Conservation (phyloP, 2,329 filamentous ascomycete species). For the Penicillium sp. region DNA sequence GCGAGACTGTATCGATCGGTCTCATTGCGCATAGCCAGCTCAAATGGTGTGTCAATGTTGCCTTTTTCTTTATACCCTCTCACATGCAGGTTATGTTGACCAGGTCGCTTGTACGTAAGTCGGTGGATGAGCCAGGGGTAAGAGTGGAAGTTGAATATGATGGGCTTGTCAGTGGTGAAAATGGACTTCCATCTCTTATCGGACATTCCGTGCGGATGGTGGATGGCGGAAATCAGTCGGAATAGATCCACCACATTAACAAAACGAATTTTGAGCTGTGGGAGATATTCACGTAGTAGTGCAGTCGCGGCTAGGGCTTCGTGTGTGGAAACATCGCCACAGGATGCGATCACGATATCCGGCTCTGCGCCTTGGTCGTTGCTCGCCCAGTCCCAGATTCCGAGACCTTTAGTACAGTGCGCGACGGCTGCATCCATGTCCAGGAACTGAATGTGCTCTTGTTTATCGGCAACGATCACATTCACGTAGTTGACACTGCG, state of each 20-base stretch:
- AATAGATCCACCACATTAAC: conserved; percentile 80
- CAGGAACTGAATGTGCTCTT: conserved; percentile 74
- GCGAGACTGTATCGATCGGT: conserved; percentile 75
- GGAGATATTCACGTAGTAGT: conserved; percentile 68
- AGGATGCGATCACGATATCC: conserved; percentile 72
- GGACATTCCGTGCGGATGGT: conserved; percentile 71
- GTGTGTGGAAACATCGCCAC: conserved; percentile 71
- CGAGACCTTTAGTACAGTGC: conserved; percentile 75
- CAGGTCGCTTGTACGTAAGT: conserved; percentile 71
- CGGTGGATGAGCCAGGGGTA: conserved; percentile 79
- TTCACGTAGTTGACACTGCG: conserved; percentile 75
- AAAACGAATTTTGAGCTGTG: conserved; percentile 71
- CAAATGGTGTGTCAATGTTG: conserved; percentile 77
- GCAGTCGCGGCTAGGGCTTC: conserved; percentile 74
- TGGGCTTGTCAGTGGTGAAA: conserved; percentile 69
- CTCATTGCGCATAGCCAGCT: conserved; percentile 73
- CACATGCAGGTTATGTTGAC: conserved; percentile 67
- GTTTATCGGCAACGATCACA: conserved; percentile 76
- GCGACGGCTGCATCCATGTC: conserved; percentile 68
- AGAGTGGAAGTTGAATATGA: conserved; percentile 82
- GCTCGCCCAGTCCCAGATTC: conserved; percentile 74
- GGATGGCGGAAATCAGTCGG: conserved; percentile 67
- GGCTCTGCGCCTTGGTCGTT: conserved; percentile 68
- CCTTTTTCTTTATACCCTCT: conserved; percentile 79
- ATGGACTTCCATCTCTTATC: conserved; percentile 65